A percentile compares a stretch with the other conserved stretches of the same genome.
phyloP scores from a whole-genome alignment of 1,139 yeast species.

The Kazachstania sp. region DNA sequence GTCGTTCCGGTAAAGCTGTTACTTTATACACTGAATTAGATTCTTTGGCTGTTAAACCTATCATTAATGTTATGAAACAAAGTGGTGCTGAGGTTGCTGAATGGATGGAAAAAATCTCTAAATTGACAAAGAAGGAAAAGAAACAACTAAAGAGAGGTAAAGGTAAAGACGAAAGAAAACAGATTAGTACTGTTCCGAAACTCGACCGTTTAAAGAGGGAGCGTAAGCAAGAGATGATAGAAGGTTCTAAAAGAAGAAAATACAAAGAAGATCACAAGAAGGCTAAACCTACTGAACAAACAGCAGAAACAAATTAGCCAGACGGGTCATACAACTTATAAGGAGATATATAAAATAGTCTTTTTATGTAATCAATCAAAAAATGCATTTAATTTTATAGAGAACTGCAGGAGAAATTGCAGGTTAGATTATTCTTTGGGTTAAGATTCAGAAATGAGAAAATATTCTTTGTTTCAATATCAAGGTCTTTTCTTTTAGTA shows the following conservation, averaged over 20 bases:
- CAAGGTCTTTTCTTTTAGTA: too few relatives aligned
- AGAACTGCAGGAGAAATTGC: too few relatives aligned
- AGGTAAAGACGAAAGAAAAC: conserved; percentile 38
- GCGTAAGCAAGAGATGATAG: conserved; percentile 63
- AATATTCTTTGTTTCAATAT: too few relatives aligned
- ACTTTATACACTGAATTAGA: conserved; percentile 94
- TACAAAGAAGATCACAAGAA: not conserved
- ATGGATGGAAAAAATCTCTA: conserved; percentile 79
- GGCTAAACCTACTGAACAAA: not conserved
- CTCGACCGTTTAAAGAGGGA: conserved; percentile 57
- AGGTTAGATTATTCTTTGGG: too few relatives aligned
- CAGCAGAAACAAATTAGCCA: not conserved
- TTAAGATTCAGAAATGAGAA: too few relatives aligned
- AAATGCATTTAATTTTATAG: not conserved
- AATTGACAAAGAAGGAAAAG: conserved; percentile 60
- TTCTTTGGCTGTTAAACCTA: conserved; percentile 62
- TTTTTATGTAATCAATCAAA: not conserved
- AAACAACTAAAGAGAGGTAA: conserved; percentile 47
- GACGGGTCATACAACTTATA: not conserved
- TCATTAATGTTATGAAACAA: conserved; percentile 89
- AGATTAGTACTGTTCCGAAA: conserved; percentile 81
- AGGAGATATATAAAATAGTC: not conserved
- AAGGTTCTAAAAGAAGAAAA: conserved; percentile 64
- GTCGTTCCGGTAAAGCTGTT: conserved; percentile 74
- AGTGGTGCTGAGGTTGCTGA: conserved; percentile 67